A percentile compares a stretch with the other conserved stretches of the same genome.
phyloP scores from a whole-genome alignment of 495 filamentous ascomycete genomes.

The Parathielavia appendiculata region DNA sequence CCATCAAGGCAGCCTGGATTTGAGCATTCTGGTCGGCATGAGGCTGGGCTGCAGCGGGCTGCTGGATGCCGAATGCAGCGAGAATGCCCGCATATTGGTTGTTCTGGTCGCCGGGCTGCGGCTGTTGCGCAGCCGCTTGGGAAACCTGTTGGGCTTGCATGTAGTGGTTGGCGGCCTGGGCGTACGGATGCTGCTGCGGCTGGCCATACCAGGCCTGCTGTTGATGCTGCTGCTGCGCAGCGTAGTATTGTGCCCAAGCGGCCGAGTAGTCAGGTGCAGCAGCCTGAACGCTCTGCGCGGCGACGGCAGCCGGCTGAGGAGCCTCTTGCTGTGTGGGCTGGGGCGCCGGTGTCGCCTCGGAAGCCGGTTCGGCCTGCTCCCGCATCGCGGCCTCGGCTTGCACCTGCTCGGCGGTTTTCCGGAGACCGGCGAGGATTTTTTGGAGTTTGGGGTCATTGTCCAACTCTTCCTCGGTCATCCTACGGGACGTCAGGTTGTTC shows the following conservation, averaged over 20 bases:
- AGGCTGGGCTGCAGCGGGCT: constrained; percentile 12
- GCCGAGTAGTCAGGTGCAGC: constrained; percentile 25
- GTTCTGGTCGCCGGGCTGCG: constrained; percentile 14
- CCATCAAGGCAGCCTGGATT: constrained; percentile 22
- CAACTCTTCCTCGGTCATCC: constrained; percentile 29
- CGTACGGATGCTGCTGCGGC: constrained; percentile 20
- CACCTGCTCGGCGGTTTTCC: constrained; percentile 28
- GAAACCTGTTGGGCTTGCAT: constrained; percentile 12
- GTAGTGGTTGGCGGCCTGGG: constrained; percentile 25
- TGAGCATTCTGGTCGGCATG: constrained; percentile 22
- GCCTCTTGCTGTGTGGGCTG: constrained; percentile 9
- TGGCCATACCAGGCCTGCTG: constrained; percentile 31
- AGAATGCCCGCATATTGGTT: constrained; percentile 26
- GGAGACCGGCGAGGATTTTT: constrained; percentile 26
- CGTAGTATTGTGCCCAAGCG: constrained; percentile 32
- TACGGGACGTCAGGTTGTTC: constrained; percentile 26
- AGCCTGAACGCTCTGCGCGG: constrained; percentile 14
- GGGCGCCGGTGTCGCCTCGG: constrained; percentile 18
- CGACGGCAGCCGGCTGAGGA: not conserved
- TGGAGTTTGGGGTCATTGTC: constrained; percentile 34
- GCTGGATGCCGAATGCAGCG: constrained; percentile 20
- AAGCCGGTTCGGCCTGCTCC: not conserved
- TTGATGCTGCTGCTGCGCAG: constrained; percentile 25
- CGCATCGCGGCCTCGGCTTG: constrained; percentile 15
- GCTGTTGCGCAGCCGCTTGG: constrained; percentile 12